phyloP scores from a whole-genome alignment of 2,329 filamentous ascomycete species.

The Monilinia polystroma region DNA sequence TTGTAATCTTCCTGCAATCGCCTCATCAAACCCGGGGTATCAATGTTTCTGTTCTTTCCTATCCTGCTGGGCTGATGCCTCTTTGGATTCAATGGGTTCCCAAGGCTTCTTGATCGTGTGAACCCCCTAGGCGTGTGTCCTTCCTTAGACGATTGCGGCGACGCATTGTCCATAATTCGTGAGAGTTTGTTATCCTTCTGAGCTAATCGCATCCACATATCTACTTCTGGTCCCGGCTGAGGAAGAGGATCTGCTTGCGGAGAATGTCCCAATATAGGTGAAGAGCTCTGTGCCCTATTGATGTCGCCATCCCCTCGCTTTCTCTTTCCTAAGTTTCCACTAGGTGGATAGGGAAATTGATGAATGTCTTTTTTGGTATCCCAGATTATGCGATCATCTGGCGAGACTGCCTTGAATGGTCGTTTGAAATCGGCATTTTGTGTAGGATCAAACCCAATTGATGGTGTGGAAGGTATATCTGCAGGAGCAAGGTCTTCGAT shows the following conservation, averaged over 20 bases:
- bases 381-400: conserved; percentile 63
- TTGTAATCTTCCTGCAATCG: conserved; percentile 56
- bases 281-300: conserved; percentile 60
- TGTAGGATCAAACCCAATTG: conserved; percentile 47
- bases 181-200: conserved; percentile 51
- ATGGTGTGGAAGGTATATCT: conserved; percentile 47
- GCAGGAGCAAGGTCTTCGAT: neutral
- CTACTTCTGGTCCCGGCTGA: conserved; percentile 68
- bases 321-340: conserved; percentile 40
- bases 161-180: conserved; percentile 68
- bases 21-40: conserved; percentile 58
- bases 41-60: conserved; percentile 36
- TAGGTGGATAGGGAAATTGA: conserved; percentile 47
- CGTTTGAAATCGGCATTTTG: conserved; percentile 27
- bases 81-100: conserved; percentile 42
- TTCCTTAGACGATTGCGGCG: conserved; percentile 58
- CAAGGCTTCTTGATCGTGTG: conserved; percentile 20
- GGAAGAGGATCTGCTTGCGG: conserved; percentile 46
- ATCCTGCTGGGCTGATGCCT: conserved; percentile 70
- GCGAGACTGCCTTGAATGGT: conserved; percentile 52
- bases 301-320: conserved; percentile 38
- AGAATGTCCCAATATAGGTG: conserved; percentile 53
- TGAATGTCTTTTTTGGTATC: conserved; percentile 48
- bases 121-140: conserved; percentile 31
- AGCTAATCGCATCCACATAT: conserved; percentile 76